These are phyloP conservation scores for Physcomitrellopsis africana DNA, from an alignment of 225 moss, liverwort and hornwort genomes.

Conservation along the genomic window DNA sequence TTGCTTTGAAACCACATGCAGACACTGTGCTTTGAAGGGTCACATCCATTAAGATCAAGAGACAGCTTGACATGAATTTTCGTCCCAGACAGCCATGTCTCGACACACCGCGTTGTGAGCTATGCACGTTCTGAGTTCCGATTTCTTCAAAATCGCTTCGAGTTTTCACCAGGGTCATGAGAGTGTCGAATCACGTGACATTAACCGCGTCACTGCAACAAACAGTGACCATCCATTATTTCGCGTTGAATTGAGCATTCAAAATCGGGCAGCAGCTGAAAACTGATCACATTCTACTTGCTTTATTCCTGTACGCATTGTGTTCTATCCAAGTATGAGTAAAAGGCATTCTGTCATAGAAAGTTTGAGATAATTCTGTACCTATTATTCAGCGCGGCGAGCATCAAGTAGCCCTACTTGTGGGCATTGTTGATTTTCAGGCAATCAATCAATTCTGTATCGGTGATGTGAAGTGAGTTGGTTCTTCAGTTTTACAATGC, in stretches of 20 bases:
- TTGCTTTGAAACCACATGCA: not conserved
- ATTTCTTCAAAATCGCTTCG: no score
- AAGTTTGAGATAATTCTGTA: slow-evolving; percentile 22
- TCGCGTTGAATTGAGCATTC: not conserved
- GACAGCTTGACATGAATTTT: slow-evolving; percentile 5
- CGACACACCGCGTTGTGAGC: not conserved
- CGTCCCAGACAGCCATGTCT: not conserved
- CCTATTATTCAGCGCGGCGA: slow-evolving; percentile 24
- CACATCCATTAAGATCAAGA: slow-evolving; percentile 42
- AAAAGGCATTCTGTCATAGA: not conserved
- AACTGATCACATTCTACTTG: no score
- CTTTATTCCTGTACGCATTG: not conserved
- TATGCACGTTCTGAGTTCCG: not conserved
- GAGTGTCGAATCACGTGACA: not conserved
- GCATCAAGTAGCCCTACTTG: not conserved
- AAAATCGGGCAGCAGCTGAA: not conserved
- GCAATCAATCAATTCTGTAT: not conserved
- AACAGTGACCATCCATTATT: not conserved
- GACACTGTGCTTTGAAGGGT: slow-evolving; percentile 32
- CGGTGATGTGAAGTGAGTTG: not conserved
- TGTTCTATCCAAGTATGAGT: not conserved
- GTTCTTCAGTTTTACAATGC: not conserved
- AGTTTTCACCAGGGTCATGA: not conserved
- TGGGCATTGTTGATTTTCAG: not conserved
- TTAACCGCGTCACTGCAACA: not conserved